Conservation (phyloP, 768 basidiomycete genomes). For the Macrolepiota fuliginosa region DNA sequence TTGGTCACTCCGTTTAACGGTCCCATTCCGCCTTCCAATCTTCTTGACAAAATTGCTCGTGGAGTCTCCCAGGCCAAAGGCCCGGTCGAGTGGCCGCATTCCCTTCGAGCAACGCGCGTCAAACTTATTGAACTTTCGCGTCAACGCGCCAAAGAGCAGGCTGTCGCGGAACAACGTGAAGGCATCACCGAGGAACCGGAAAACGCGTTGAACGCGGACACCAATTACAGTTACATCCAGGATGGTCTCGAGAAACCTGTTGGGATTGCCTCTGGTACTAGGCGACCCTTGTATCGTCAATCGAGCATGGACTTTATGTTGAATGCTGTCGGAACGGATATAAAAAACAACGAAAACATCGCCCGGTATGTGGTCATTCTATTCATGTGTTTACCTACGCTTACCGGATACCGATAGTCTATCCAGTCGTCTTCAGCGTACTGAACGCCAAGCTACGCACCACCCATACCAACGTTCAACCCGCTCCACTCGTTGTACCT, state of each 20-base stretch:
- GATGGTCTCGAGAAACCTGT: conserved; percentile 25
- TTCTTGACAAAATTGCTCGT: conserved; percentile 84
- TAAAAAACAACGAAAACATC: conserved; percentile 53
- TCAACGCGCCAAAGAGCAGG: conserved; percentile 54
- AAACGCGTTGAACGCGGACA: conserved; percentile 35
- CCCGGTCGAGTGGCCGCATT: conserved; percentile 78
- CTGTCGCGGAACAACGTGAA: conserved; percentile 31
- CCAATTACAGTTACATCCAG: conserved; percentile 26
- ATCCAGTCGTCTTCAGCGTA: conserved; percentile 64
- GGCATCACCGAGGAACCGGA: conserved; percentile 48
- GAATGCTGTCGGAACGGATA: conserved; percentile 37
- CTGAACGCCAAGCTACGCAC: conserved; percentile 53
- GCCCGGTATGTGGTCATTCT: conserved; percentile 47
- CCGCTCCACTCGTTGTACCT: conserved; percentile 33
- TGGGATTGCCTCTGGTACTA: conserved; percentile 22
- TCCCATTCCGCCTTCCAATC: conserved; percentile 78
- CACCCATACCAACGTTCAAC: conserved; percentile 57
- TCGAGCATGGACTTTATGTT: conserved; percentile 88
- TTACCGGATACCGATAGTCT: conserved; percentile 35
- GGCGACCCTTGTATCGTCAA: conserved; percentile 70
- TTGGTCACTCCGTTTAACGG: conserved; percentile 88
- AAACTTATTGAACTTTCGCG: conserved; percentile 83
- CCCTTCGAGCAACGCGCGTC: conserved; percentile 74
- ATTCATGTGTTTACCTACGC: conserved; percentile 1
- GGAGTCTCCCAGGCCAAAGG: conserved; percentile 76